Evolutionary conservation across 2,329 filamentous ascomycete species (phyloP), one percentile per base, ranked within the genome.

Genomic region (Acrodontium crateriforme): DNA sequence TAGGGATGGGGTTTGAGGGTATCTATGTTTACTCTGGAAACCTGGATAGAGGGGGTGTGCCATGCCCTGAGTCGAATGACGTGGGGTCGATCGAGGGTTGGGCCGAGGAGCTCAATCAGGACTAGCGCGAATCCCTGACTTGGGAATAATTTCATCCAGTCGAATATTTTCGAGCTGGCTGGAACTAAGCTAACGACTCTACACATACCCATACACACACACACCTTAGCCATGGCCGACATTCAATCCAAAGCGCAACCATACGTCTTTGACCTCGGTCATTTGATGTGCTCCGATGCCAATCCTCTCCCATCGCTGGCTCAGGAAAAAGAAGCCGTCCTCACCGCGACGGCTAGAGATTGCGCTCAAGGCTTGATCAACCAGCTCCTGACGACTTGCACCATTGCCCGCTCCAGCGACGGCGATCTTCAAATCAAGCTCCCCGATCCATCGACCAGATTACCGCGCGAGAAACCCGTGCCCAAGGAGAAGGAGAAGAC

Each of bases 311-410:
- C 67, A 26, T 58, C 74, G 37, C 56, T 55, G 27, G 57, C 57
- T 35, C 32, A 47, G 27, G 41, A 46, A 11, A 39, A 46, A 14
- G 82, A 93, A 55, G 60, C 65, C 16, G 69, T 71, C 32, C 74
- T 95, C 35, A 67, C 76, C 37, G 60, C 69, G 21, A 72, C 75
- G 13, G 84, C 89, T 30, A 81, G 85, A 47, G 83, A 93, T 57
- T 84, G 82, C 56, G 82, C 85, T 9, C 89, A 98, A 61, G 75
- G 73, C 16, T 74, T 98, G 34, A 74, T 98, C 55, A 93, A 93
- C 67, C 85, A 95, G 59, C 76, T 98, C 35, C 74, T 98, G 20
- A 83, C 77, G 10, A 87, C 83, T 24, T 89, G 84, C 60, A 70
- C 81, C 15, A 76, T 94, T 45, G 70, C 66, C 34, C 77, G 78